phyloP scores from a whole-genome alignment of 2,329 filamentous ascomycete species.

The Trichophyton benhamiae region DNA sequence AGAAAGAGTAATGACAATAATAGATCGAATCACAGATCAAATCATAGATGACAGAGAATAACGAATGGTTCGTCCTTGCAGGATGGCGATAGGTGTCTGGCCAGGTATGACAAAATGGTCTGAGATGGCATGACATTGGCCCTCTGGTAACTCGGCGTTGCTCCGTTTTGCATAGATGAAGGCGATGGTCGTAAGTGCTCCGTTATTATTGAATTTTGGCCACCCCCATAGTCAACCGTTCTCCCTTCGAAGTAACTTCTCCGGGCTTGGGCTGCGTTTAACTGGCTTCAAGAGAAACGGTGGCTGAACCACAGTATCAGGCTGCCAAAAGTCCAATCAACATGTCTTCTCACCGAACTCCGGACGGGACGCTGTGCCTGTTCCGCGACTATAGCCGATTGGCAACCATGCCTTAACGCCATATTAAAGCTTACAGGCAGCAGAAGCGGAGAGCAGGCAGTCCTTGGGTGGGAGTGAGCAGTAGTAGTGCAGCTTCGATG shows the following conservation, averaged over 20 bases:
- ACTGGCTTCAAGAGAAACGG: not conserved
- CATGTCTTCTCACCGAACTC: not conserved
- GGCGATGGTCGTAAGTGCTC: not conserved
- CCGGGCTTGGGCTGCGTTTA: not conserved
- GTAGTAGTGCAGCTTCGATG: not conserved
- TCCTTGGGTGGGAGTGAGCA: not conserved
- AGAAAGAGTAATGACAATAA: not conserved
- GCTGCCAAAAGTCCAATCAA: not conserved
- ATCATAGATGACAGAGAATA: not conserved
- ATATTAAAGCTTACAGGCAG: not conserved
- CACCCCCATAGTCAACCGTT: not conserved
- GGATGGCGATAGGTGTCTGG: no score
- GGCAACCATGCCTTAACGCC: not conserved
- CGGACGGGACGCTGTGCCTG: not conserved
- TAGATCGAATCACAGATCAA: not conserved
- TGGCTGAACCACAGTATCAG: not conserved
- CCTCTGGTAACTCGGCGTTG: not conserved
- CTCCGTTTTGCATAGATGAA: not conserved
- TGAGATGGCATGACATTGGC: not conserved
- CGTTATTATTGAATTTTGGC: not conserved
- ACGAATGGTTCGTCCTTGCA: not conserved
- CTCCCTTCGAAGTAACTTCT: not conserved
- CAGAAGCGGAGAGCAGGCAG: not conserved
- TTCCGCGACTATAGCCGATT: not conserved
- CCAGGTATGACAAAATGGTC: no score